A percentile compares a stretch with the other conserved stretches of the same genome.
phyloP scores from a whole-genome alignment of 1,284 basidiomycete genomes.

The Trametes pubescens region DNA sequence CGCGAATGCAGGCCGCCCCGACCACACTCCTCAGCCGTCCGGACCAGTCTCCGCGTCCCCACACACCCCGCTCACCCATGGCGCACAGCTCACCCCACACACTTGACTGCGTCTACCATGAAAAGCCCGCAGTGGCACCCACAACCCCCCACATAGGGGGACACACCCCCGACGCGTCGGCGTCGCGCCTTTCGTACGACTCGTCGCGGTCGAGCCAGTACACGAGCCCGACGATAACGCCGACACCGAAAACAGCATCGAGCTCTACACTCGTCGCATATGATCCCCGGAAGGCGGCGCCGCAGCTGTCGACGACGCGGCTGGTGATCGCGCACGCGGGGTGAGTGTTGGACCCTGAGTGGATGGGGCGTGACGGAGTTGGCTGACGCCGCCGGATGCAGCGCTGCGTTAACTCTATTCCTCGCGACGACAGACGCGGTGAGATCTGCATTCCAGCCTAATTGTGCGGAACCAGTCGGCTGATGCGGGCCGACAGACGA shows the following conservation, averaged over 20 bases:
- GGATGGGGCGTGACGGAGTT: constrained; percentile 16
- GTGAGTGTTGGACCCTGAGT: constrained; percentile 43
- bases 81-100: constrained; percentile 16
- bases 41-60: constrained; percentile 2
- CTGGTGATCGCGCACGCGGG: constrained; percentile 64
- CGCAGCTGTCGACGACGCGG: constrained; percentile 52
- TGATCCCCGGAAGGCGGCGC: constrained; percentile 22
- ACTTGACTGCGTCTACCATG: constrained; percentile 9
- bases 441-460: constrained; percentile 39
- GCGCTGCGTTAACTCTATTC: constrained; percentile 78
- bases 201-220: constrained; percentile 26
- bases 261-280: constrained; percentile 38
- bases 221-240: constrained; percentile 21
- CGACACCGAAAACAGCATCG: constrained; percentile 32
- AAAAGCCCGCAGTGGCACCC: constrained; percentile 23
- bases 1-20: constrained; percentile 15
- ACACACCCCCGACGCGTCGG: constrained; percentile 14
- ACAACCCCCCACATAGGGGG: constrained; percentile 7
- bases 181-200: constrained; percentile 28
- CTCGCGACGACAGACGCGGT: constrained; percentile 86
- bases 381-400: constrained; percentile 42
- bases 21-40: constrained; percentile 19
- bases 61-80: constrained; percentile 16
- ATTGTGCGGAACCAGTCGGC: constrained; percentile 26
- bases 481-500: constrained; percentile 58